phyloP scores from a whole-genome alignment of 257 asterid genomes.

The Solanum pennellii region DNA sequence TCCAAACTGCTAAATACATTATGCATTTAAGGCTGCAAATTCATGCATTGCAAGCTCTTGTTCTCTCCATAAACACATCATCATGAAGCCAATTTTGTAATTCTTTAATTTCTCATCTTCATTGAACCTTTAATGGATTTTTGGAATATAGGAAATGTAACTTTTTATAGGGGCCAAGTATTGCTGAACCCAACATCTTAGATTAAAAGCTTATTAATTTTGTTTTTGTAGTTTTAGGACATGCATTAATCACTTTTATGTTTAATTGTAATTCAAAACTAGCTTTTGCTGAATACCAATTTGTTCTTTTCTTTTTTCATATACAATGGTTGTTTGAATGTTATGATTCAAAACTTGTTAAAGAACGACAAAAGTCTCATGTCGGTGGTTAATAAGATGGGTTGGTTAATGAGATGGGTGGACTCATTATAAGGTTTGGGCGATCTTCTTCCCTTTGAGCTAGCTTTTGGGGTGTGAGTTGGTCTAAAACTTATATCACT shows the following conservation, averaged over 20 bases:
- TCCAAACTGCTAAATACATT: not conserved
- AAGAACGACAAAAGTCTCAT: too few species aligned
- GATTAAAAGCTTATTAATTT: too few species aligned
- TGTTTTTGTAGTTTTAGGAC: not conserved
- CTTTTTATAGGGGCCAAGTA: not conserved
- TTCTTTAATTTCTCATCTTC: not conserved
- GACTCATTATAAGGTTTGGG: fast-evolving
- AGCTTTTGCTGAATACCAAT: not conserved
- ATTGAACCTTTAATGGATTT: not conserved
- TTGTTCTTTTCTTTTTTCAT: not conserved
- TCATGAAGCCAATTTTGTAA: not conserved
- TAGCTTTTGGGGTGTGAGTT: too few species aligned
- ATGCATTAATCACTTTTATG: not conserved
- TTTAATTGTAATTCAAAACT: not conserved
- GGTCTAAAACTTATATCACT: fast-evolving
- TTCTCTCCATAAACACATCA: not conserved
- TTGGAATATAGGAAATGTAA: not conserved
- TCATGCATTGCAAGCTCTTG: not conserved
- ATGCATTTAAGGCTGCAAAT: not conserved
- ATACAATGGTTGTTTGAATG: not conserved
- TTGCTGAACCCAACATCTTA: not conserved
- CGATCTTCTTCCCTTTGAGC: too few species aligned
- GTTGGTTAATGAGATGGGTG: too few species aligned
- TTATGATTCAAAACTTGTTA: not conserved
- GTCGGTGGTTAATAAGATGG: too few species aligned